Conservation (phyloP, 192 early-diverging fungal genomes). For the Backusella parvicylindrica region DNA sequence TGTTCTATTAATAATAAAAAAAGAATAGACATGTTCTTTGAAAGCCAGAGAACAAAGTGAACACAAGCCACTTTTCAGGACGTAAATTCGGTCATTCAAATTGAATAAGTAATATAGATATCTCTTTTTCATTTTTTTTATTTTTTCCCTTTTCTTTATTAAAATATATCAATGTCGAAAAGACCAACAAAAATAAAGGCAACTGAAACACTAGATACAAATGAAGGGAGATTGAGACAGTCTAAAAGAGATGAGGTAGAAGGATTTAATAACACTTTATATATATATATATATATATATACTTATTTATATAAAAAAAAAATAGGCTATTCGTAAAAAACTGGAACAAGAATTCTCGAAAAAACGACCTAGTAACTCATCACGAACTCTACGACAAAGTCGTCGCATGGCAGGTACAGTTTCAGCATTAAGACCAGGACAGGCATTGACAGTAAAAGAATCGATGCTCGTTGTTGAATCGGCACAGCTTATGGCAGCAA, state of each 20-base stretch:
- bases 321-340: constrained; percentile 67
- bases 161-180: not conserved
- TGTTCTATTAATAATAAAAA: no score
- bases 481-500: constrained; percentile 96
- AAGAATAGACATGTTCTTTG: no score
- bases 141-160: not conserved
- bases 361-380: constrained; percentile 39
- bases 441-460: constrained; percentile 83
- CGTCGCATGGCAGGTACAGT: constrained; percentile 75
- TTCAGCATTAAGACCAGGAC: constrained; percentile 79
- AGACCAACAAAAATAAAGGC: constrained; percentile 1
- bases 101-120: no score
- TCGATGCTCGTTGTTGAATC: constrained; percentile 75
- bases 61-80: no score
- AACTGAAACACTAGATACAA: not conserved
- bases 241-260: constrained; percentile 7
- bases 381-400: constrained; percentile 17
- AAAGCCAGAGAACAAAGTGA: no score
- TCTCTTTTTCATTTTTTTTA: not conserved
- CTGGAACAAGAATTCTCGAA: constrained; percentile 67
- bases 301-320: not conserved
- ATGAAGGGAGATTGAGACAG: constrained; percentile 1
- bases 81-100: no score
- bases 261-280: not conserved
- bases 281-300: no score